These are phyloP conservation scores for Phallus indusiatus DNA, from an alignment of 768 basidiomycete genomes.

Conservation along the genomic window DNA sequence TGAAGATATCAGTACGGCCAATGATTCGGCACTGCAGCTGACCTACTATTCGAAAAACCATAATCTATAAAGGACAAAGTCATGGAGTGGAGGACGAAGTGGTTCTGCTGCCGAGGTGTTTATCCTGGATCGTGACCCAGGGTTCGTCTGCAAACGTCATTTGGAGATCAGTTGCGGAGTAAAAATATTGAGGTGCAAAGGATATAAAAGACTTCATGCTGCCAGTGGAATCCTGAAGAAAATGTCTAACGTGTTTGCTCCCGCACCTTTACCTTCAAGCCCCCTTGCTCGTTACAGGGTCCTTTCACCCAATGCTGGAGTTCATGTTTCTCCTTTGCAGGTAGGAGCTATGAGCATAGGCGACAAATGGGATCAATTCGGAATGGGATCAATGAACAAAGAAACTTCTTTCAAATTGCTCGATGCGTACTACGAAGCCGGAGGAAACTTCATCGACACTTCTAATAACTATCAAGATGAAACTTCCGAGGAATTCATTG, in stretches of 20 bases:
- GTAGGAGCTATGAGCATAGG: slow-evolving; percentile 38
- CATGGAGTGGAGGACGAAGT: too few relatives aligned
- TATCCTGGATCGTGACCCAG: too few relatives aligned
- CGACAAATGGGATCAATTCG: slow-evolving; percentile 25
- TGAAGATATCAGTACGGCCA: too few relatives aligned
- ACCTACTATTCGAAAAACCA: too few relatives aligned
- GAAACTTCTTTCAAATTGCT: slow-evolving; percentile 22
- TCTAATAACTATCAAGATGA: slow-evolving; percentile 25
- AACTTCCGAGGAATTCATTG: slow-evolving; percentile 26
- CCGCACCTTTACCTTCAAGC: slow-evolving; percentile 22
- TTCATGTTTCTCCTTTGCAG: slow-evolving; percentile 34
- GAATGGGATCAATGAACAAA: slow-evolving; percentile 20
- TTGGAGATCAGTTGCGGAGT: too few relatives aligned
- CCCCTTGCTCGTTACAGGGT: slow-evolving; percentile 25
- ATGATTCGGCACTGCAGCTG: too few relatives aligned
- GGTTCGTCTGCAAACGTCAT: too few relatives aligned
- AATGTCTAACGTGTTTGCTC: neutral
- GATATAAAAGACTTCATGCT: too few relatives aligned
- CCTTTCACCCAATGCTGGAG: slow-evolving; percentile 27
- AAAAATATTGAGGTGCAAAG: too few relatives aligned
- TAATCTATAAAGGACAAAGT: too few relatives aligned
- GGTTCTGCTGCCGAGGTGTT: too few relatives aligned
- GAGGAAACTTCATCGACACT: slow-evolving; percentile 26
- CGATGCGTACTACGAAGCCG: slow-evolving; percentile 19
- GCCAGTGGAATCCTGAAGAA: too few relatives aligned